Conservation (phyloP, 169 alveolate genomes). For the Eimeria acervulina region DNA sequence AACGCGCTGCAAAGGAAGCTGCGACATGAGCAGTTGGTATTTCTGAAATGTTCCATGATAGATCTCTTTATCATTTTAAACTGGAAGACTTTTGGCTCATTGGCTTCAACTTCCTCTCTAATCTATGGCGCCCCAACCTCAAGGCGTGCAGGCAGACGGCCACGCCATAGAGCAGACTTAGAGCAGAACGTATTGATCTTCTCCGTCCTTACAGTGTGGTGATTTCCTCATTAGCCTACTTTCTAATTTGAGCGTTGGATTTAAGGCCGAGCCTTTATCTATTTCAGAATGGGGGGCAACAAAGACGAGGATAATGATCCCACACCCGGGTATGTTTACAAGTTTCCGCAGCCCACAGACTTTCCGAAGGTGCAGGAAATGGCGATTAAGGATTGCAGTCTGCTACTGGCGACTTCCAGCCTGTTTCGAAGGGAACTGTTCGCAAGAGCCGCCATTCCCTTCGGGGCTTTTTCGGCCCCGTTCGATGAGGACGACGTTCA, state of each 20-base stretch:
- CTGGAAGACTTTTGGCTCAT: neutral
- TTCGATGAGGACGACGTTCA: constrained; percentile 68
- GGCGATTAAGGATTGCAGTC: constrained; percentile 69
- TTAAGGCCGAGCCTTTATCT: neutral
- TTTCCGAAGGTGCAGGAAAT: constrained; percentile 38
- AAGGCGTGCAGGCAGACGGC: neutral
- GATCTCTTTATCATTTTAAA: neutral
- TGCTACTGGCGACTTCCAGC: constrained; percentile 58
- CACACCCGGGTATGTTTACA: constrained; percentile 23
- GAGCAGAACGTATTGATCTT: neutral
- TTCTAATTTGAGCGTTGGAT: neutral
- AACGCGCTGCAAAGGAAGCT: neutral
- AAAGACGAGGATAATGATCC: neutral
- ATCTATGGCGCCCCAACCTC: neutral
- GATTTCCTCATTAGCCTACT: neutral
- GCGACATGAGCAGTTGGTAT: neutral
- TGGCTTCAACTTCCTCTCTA: neutral
- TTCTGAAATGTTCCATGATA: neutral
- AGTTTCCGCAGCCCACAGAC: constrained; percentile 52
- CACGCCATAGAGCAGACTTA: neutral
- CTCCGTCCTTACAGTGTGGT: neutral
- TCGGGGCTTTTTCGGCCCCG: constrained; percentile 55
- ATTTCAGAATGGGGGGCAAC: constrained; percentile 2
- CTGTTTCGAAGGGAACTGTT: constrained; percentile 27
- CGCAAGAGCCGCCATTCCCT: constrained; percentile 47